Evolutionary conservation across 306 rosid species (phyloP).

Genomic region (apple (Malus domestica)): DNA sequence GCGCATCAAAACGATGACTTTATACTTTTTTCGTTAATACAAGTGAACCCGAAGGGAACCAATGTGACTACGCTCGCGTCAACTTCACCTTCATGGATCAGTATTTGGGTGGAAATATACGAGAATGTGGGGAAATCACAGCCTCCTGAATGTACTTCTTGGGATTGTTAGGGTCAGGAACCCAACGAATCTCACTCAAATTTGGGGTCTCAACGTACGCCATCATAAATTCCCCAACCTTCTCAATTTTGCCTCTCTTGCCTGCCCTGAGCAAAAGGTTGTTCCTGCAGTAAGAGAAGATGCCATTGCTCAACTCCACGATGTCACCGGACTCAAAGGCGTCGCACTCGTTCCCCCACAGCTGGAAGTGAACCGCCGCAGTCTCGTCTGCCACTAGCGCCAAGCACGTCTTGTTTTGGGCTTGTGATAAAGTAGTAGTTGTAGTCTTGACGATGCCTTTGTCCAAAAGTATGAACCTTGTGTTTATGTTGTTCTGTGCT

Average conservation of each 20-base stretch:
- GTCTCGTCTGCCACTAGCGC: conserved; percentile 65
- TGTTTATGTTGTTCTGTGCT: conserved; percentile 73
- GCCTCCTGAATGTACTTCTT: conserved; percentile 40
- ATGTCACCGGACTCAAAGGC: conserved; percentile 49
- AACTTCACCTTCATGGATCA: not conserved
- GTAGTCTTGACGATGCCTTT: conserved; percentile 32
- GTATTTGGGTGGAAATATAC: conserved; percentile 44
- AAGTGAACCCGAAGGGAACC: not conserved
- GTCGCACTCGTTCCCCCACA: conserved; percentile 76
- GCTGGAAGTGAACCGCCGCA: conserved; percentile 67
- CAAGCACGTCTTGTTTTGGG: conserved; percentile 48
- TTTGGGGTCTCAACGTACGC: conserved; percentile 65
- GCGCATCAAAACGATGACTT: no score
- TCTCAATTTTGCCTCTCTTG: conserved; percentile 61
- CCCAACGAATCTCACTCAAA: conserved; percentile 81
- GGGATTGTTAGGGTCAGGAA: conserved; percentile 37
- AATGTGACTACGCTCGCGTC: not conserved
- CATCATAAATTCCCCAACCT: conserved; percentile 70
- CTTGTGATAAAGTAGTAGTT: conserved; percentile 16
- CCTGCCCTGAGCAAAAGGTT: conserved; percentile 61
- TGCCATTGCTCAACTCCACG: conserved; percentile 31
- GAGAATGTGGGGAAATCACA: conserved; percentile 47
- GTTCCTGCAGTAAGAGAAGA: conserved; percentile 54
- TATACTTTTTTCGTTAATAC: no score
- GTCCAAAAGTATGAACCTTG: conserved; percentile 60